These are phyloP conservation scores for Lactifluus rugatus DNA, from an alignment of 768 basidiomycete species.

Conservation along the genomic window DNA sequence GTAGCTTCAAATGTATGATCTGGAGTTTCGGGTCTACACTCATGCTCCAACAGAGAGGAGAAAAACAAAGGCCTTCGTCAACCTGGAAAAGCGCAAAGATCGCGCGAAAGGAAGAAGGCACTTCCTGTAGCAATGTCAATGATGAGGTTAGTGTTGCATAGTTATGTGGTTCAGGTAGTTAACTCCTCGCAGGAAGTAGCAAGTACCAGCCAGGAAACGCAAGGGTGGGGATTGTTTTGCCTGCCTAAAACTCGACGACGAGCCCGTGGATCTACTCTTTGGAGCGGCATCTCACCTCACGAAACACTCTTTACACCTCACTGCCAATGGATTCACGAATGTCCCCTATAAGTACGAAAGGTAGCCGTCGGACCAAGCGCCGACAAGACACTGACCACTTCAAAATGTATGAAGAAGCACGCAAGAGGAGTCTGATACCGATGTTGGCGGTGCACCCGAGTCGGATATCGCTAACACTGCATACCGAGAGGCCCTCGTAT, in stretches of 20 bases:
- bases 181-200: conserved; percentile 19
- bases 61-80: conserved; percentile 80
- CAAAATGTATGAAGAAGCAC: conserved; percentile 76
- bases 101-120: conserved; percentile 77
- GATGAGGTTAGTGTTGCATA: conserved; percentile 41
- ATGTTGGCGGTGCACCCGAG: conserved; percentile 33
- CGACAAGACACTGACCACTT: conserved; percentile 82
- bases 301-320: conserved; percentile 34
- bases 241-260: conserved; percentile 77
- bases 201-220: conserved; percentile 32
- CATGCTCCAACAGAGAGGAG: conserved; percentile 65
- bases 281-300: conserved; percentile 64
- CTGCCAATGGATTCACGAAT: neutral
- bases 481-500: conserved; percentile 74
- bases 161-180: neutral
- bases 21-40: conserved; percentile 81
- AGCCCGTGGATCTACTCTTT: conserved; percentile 90
- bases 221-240: conserved; percentile 37
- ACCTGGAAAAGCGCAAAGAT: conserved; percentile 94
- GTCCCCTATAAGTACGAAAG: conserved; percentile 32
- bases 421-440: conserved; percentile 52
- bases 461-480: conserved; percentile 62
- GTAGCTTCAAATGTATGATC: conserved; percentile 94
- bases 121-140: conserved; percentile 44
- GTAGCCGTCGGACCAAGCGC: conserved; percentile 55